Evolutionary conservation across 2,329 filamentous ascomycete species (phyloP).

Genomic region (Claviceps capensis): DNA sequence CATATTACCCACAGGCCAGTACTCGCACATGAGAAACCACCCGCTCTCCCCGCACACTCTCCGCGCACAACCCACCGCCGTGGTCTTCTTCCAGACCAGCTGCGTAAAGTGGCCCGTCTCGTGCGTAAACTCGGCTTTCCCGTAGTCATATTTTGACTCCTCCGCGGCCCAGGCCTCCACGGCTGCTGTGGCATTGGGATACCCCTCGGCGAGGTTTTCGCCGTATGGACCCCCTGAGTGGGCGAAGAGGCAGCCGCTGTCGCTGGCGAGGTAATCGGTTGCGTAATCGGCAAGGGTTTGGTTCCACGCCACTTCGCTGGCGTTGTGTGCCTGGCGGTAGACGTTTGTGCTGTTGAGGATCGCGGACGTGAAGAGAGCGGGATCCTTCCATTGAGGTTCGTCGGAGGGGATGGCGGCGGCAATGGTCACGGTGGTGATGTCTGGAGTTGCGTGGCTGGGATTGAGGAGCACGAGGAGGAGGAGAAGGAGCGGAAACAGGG

Average conservation of each 20-base stretch:
- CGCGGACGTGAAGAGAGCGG: conserved; percentile 30
- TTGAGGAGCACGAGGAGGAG: background rate
- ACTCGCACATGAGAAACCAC: conserved; percentile 59
- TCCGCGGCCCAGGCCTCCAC: conserved; percentile 9
- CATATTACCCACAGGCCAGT: conserved; percentile 54
- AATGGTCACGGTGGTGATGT: conserved; percentile 1
- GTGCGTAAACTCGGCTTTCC: background rate
- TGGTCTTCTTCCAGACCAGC: conserved; percentile 17
- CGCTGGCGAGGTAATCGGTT: conserved; percentile 27
- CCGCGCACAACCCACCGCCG: conserved; percentile 13
- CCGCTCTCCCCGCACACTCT: conserved; percentile 24
- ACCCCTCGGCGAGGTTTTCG: conserved; percentile 5
- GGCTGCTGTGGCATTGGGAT: background rate
- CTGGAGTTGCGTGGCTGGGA: background rate
- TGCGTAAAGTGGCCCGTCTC: conserved; percentile 17
- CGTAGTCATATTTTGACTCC: conserved; percentile 6
- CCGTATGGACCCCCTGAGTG: conserved; percentile 46
- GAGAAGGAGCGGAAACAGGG: background rate
- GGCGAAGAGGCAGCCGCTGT: conserved; percentile 30
- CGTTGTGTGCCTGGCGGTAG: conserved; percentile 51
- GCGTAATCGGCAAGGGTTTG: conserved; percentile 44
- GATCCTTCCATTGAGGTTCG: conserved; percentile 2
- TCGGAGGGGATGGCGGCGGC: conserved; percentile 1
- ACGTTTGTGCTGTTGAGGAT: conserved; percentile 53
- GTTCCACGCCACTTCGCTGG: conserved; percentile 49